Evolutionary conservation across 139 green algal genomes (phyloP), one percentile per base, ranked within the genome.

Genomic region (Micractinium sp.): DNA sequence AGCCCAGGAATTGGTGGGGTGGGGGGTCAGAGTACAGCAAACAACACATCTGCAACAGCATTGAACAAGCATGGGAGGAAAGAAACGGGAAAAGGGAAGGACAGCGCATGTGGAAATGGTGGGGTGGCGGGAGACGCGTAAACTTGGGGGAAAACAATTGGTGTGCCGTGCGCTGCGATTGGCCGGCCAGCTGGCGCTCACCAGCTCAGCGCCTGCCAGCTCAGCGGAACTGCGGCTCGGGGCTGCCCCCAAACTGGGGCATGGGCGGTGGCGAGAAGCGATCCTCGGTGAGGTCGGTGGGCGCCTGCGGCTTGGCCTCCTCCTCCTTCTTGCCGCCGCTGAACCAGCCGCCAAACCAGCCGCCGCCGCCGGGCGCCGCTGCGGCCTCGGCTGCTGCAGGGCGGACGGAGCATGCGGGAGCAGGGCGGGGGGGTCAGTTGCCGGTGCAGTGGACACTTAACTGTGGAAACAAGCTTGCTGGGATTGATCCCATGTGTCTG

Each of bases 261-360:
- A 96, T 90, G 19, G 94, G 87, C 1, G 94, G 92, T 56, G 94
- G 91, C 41, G 90, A 82, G 84, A 95, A 96, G 33, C 83, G 87
- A 80, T 96, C 93, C 73, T 95, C 89, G 0, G 82, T 85, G 63
- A 93, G 88, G 80, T 92, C 90, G 27, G 33, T 31, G 75, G 82
- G 23, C 25, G 67, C 36, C 18, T 71, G 39, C 1, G 83, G 77
- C 41, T 73, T 56, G 36, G n/a, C 35, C 36, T 88, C 82, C 87
- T 92, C 85, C 85, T 87, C 39, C 85, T 87, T 88, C 82, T 89
- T 88, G 78, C 91, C 81, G 36, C 91, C 83, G 84, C 85, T 78
- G 87, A 93, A 91, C 93, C 87, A 91, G 53, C 69, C 73, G 60
- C 81, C 82, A 81, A 92, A 90, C 89, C 89, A 91, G 81, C 88